phyloP scores from a whole-genome alignment of 2,329 filamentous ascomycete genomes.

The Nemania abortiva region DNA sequence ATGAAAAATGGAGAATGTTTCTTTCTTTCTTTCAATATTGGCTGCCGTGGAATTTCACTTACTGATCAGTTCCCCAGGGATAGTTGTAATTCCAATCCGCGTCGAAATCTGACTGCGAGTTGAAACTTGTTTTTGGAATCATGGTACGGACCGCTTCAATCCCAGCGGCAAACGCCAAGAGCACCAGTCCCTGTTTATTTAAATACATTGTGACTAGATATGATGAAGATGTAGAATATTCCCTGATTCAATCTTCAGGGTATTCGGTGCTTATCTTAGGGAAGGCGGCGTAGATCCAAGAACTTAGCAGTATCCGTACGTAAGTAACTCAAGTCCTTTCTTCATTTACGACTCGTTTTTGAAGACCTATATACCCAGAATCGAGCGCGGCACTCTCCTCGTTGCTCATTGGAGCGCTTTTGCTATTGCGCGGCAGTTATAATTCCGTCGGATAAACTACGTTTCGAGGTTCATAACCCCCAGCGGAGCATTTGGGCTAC shows the following conservation, averaged over 20 bases:
- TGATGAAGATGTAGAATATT: background rate
- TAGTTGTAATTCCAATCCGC: constrained; percentile 65
- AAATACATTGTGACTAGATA: constrained; percentile 30
- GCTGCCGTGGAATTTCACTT: constrained; percentile 3
- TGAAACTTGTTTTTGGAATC: constrained; percentile 56
- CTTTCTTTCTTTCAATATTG: background rate
- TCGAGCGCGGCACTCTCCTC: background rate
- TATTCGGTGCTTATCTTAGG: background rate
- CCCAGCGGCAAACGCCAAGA: constrained; percentile 43
- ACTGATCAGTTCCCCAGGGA: constrained; percentile 68
- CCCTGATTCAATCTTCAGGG: background rate
- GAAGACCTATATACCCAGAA: background rate
- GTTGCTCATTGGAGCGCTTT: constrained; percentile 34
- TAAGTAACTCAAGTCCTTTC: background rate
- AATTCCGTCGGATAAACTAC: constrained; percentile 24
- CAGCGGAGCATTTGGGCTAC: background rate
- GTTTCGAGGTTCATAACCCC: background rate
- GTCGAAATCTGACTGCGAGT: constrained; percentile 55
- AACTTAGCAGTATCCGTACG: background rate
- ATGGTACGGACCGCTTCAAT: constrained; percentile 51
- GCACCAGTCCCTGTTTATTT: constrained; percentile 13
- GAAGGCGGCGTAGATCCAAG: background rate
- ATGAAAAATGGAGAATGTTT: background rate
- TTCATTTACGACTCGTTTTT: background rate
- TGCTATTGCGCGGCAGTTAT: constrained; percentile 18